Conservation (phyloP, 73 alveolate genomes). For the Diophrys appendiculata region DNA sequence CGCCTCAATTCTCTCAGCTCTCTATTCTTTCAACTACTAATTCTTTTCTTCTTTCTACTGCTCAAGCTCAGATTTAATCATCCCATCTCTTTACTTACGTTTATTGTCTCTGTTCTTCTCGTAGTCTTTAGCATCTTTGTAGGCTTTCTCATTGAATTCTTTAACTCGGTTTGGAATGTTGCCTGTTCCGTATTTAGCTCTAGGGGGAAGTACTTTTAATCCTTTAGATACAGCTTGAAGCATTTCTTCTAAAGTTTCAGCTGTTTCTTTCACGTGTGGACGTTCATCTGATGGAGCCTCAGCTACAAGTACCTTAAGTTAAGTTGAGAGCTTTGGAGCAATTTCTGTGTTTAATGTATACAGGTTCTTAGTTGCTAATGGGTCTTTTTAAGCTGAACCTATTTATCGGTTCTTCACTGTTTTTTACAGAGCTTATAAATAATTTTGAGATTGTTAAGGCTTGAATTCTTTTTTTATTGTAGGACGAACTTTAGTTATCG, state of each 20-base stretch:
- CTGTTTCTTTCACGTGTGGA: constrained; percentile 37
- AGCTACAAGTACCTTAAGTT: constrained; percentile 23
- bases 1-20: constrained; percentile 33
- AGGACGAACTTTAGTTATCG: constrained; percentile 47
- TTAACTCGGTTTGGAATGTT: constrained; percentile 49
- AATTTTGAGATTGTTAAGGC: constrained; percentile 8
- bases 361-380: background rate
- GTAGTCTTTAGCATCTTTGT: constrained; percentile 9
- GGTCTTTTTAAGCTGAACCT: background rate
- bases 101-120: constrained; percentile 27
- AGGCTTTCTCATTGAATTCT: background rate
- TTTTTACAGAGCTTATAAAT: background rate
- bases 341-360: constrained; percentile 2
- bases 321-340: constrained; percentile 17
- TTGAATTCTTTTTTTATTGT: constrained; percentile 33
- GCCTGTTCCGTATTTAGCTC: constrained; percentile 44
- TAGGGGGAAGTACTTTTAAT: constrained; percentile 36
- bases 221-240: constrained; percentile 42
- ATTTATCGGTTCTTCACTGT: background rate
- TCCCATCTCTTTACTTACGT: constrained; percentile 13
- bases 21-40: background rate
- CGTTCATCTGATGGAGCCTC: constrained; percentile 33
- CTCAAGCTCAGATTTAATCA: constrained; percentile 12
- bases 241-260: constrained; percentile 64
- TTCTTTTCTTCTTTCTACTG: constrained; percentile 40